phyloP scores from a whole-genome alignment of 163 green algal genomes.

The Chlamydomonas reinhardtii region DNA sequence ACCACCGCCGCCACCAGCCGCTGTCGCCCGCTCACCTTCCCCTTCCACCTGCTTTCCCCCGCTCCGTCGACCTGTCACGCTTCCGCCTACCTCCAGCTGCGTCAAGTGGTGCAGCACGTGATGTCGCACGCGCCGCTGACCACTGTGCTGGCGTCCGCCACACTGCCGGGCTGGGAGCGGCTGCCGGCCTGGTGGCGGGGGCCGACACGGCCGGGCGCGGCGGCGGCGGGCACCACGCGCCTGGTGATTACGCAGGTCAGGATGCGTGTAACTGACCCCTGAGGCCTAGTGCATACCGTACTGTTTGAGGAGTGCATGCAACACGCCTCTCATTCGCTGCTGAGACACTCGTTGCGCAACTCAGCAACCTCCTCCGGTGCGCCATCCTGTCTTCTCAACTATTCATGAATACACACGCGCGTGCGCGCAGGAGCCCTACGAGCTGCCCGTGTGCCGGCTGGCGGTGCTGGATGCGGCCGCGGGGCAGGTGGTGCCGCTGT shows the following conservation, averaged over 20 bases:
- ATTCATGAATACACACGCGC: background rate
- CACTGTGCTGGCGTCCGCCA: constrained; percentile 68
- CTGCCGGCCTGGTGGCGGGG: constrained; percentile 45
- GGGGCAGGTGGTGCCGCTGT: constrained; percentile 41
- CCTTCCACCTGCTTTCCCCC: background rate
- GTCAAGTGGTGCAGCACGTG: constrained; percentile 48
- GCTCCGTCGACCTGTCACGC: background rate
- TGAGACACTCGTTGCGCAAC: too few relatives aligned
- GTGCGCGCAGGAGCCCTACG: constrained; percentile 69
- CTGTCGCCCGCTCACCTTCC: too few relatives aligned
- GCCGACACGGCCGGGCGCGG: background rate
- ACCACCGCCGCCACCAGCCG: too few relatives aligned
- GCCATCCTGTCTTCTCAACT: too few relatives aligned
- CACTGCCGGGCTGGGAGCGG: constrained; percentile 52
- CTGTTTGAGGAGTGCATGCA: too few relatives aligned
- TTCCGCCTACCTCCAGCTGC: constrained; percentile 3
- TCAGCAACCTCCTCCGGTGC: too few relatives aligned
- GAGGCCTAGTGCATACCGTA: too few relatives aligned
- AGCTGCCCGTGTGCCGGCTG: constrained; percentile 62
- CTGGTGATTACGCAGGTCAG: constrained; percentile 60
- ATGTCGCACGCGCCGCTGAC: constrained; percentile 57
- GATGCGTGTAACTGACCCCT: too few relatives aligned
- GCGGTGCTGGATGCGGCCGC: constrained; percentile 39
- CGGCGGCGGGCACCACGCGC: constrained; percentile 25
- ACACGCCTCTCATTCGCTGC: too few relatives aligned